Evolutionary conservation across 352 stramenopile species (phyloP), one percentile per base, ranked within the genome.

Genomic region (Phytophthora fragariae): DNA sequence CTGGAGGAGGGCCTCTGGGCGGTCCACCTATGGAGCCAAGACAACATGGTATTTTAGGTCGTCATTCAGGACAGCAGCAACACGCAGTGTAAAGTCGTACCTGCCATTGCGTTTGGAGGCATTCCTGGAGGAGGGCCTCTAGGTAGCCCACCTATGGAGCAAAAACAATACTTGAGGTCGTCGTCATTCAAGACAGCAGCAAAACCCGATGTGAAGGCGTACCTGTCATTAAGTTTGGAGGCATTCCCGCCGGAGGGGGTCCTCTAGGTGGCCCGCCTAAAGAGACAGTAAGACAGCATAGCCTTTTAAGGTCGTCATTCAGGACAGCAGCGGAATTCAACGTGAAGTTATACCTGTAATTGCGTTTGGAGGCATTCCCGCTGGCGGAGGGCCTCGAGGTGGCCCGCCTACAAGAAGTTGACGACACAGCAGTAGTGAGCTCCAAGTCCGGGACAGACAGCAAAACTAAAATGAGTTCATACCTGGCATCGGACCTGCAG

Each of bases 1-100:
- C 72, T 49, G 82, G 81, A 62, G 72, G 65, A 47, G 58, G 59
- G 37, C 69, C 68, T 10, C 82, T 74, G 5, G 83, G 82, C 62
- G 75, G 62, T 37, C 58, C 73, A 57, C 62, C 15, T 59, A 49
- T 19, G 41, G 6, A 9, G 17, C 6, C 41, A 44, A 44, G 37
- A 15, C 37, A 39, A 39, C 35, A 39, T 39, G 11, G 35, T 39
- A 44, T 44, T 44, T 5, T 27, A 44, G 37, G 5, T 44, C 37
- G 0, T 17, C 37, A 44, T 44, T 44, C 11, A 17, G 4, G 11
- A 12, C 37, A 17, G 11, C 37, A 44, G 37, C 37, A 44, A 12
- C 14, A 44, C 37, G 15, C 41, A 49, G n/a, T 10, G 41, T 49
- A 17, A 7, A 14, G 8, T 6, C 41, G 77, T 69, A 53, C n/a